Base-by-base conservation (phyloP, 2,329 filamentous ascomycete species). In the Fusarium subtropicale region DNA sequence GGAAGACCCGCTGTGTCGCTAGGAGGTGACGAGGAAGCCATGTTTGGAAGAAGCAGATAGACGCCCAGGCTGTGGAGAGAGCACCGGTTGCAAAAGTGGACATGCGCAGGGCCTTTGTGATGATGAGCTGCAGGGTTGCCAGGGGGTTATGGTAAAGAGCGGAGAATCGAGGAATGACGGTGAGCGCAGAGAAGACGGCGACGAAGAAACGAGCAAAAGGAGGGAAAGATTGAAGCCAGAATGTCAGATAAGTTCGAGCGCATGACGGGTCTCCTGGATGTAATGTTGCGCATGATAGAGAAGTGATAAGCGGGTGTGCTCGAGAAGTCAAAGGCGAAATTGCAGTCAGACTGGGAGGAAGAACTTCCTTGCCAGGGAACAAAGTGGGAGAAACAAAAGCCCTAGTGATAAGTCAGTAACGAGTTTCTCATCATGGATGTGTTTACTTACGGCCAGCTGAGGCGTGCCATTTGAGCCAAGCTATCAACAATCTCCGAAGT, bases 201-300 rank as follows among this genome's bases (percentile, higher is more conserved):
- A 94, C 87, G 80, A 96, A 91, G 82, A 96, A 88, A 63, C 92
- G 91, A 9, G 91, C 89, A 30, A 97, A 83, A 1, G 87, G 84
- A 0, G 94, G 94, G 79, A 97, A 96, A 2, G 93, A 91, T 57
- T 88, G 87, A 60, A 97, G 88, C 87, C 92, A 95, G 80, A 96
- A 97, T 64, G 92, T 92, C 46, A 97, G 82, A 77, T 94, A 97
- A 5, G 93, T 97, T 31, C 92, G 92, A 38, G 91, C 86, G 79
- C 95, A 99, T 20, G 92, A 97, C 2, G 95, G 94, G 74, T 97
- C 92, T 20, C 88, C 85, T 0, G 95, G 94, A 77, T 99, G 95
- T 4, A 98, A 88, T 3, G 95, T 86, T 1, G 95, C 95, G 80
- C 96, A 99, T 44, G 93, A 95, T 22, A 97, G 88, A 28, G 90